Conservation (phyloP, 441 rosid species). For the Isatis lusitanica region DNA sequence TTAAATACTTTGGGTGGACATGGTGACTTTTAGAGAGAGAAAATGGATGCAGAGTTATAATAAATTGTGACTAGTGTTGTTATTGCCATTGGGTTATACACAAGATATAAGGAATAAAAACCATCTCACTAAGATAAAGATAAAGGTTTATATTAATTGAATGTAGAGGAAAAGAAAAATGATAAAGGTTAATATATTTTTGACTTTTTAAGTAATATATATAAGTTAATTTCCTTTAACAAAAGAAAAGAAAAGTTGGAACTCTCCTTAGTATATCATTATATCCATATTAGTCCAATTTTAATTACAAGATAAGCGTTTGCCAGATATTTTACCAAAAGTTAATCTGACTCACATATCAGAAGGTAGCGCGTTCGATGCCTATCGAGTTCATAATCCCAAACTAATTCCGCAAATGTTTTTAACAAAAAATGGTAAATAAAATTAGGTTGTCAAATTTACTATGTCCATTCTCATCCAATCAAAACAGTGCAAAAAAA, state of each 20-base stretch:
- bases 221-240: not conserved
- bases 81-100: constrained; percentile 34
- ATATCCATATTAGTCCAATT: not conserved
- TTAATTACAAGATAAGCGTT: not conserved
- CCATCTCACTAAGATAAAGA: constrained; percentile 1
- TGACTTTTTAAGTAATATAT: not conserved
- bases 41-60: constrained; percentile 30
- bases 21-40: constrained; percentile 35
- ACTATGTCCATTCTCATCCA: not conserved
- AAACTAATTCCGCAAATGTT: not conserved
- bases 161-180: not conserved
- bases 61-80: constrained; percentile 34
- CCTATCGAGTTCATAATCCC: not conserved
- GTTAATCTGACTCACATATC: not conserved
- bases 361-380: not conserved
- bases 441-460: not conserved
- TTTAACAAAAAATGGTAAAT: not conserved
- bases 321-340: not conserved
- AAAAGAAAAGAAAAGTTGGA: not conserved
- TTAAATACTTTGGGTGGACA: constrained; percentile 15
- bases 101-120: constrained; percentile 1
- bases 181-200: not conserved
- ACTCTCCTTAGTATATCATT: not conserved
- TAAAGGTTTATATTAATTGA: not conserved
- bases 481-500: not conserved